Conservation (phyloP, 1,284 basidiomycete species). For the Coniophora puteana region DNA sequence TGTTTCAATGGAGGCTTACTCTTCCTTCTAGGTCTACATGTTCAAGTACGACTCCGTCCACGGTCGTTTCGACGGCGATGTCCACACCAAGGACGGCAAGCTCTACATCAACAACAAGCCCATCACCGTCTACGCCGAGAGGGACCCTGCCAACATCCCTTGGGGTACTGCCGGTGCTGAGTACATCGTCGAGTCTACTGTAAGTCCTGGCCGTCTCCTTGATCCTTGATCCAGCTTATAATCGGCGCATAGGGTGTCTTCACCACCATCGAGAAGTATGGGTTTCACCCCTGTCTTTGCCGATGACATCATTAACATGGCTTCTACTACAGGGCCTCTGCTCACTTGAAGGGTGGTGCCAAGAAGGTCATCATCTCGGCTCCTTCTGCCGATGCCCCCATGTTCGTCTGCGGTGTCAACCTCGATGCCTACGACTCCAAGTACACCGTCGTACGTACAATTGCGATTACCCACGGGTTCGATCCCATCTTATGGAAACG, state of each 20-base stretch:
- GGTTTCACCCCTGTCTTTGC: constrained; percentile 3
- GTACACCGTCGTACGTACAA: constrained; percentile 72
- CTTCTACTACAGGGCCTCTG: constrained; percentile 62
- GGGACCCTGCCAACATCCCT: constrained; percentile 83
- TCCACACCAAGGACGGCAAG: constrained; percentile 87
- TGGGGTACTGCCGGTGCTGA: constrained; percentile 85
- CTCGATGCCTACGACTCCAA: constrained; percentile 91
- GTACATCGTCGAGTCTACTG: constrained; percentile 97
- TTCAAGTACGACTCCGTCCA: constrained; percentile 99
- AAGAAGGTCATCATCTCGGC: constrained; percentile 99
- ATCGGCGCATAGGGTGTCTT: constrained; percentile 78
- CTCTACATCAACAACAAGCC: constrained; percentile 82
- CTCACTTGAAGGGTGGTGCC: constrained; percentile 98
- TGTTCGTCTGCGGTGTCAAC: constrained; percentile 98
- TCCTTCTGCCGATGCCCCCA: constrained; percentile 97
- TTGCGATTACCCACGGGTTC: too few species aligned
- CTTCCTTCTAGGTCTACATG: constrained; percentile 81
- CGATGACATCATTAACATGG: constrained; percentile 1
- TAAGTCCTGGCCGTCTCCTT: constrained; percentile 28
- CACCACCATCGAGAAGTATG: constrained; percentile 86
- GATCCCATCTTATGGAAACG: constrained; percentile 6
- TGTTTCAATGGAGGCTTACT: constrained; percentile 1
- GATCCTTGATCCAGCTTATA: constrained; percentile 12
- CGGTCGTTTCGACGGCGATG: constrained; percentile 89
- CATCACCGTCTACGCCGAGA: constrained; percentile 84